Evolutionary conservation across 1,139 yeast genomes (phyloP).

Genomic region (Scheffersomyces illinoinensis): DNA sequence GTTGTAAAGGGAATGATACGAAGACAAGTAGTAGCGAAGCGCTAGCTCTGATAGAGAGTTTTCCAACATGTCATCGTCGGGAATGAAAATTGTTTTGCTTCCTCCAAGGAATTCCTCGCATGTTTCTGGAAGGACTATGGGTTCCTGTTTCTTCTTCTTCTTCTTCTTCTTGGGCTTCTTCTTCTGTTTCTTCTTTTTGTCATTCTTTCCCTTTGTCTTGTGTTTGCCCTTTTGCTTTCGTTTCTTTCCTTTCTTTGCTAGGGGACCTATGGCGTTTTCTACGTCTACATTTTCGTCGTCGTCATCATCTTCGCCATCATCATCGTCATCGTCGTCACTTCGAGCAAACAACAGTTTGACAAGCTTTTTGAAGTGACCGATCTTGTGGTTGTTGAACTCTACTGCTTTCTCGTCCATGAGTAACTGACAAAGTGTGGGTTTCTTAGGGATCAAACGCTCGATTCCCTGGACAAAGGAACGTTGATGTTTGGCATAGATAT

Average conservation of each 20-base stretch:
- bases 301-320: slow-evolving; percentile 4
- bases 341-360: slow-evolving; percentile 31
- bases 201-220: not conserved
- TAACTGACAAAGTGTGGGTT: slow-evolving; percentile 44
- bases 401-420: slow-evolving; percentile 19
- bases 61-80: slow-evolving; percentile 31
- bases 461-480: slow-evolving; percentile 77
- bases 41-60: slow-evolving; percentile 29
- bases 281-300: not conserved
- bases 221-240: not conserved
- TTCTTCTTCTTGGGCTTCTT: slow-evolving; percentile 12
- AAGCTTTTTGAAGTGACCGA: slow-evolving; percentile 29
- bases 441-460: slow-evolving; percentile 48
- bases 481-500: slow-evolving; percentile 66
- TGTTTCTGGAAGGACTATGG: slow-evolving; percentile 16
- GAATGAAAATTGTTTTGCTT: slow-evolving; percentile 35
- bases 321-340: not conserved
- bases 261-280: not conserved
- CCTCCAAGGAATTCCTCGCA: slow-evolving; percentile 32
- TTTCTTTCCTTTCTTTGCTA: not conserved
- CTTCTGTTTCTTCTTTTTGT: slow-evolving; percentile 5
- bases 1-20: slow-evolving; percentile 22
- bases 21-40: slow-evolving; percentile 31
- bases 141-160: slow-evolving; percentile 4
- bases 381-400: slow-evolving; percentile 20